A percentile compares a stretch with the other conserved stretches of the same genome.
These are phyloP conservation scores for Aspergillus fumigatiaffinis DNA, from an alignment of 2,329 filamentous ascomycete genomes.

Conservation along the genomic window DNA sequence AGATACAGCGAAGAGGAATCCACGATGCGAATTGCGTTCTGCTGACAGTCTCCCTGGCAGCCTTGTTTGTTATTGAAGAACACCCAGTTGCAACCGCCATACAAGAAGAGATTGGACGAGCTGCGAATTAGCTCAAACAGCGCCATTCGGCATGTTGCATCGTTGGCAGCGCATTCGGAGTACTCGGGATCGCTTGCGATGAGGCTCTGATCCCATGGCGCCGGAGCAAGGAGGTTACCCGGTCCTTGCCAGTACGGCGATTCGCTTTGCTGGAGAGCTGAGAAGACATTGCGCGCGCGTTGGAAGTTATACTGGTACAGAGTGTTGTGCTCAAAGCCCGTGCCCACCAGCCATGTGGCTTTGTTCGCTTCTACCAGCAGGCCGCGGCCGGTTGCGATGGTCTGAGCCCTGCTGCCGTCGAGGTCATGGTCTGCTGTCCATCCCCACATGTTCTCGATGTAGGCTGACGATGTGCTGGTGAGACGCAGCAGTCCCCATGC, in stretches of 20 bases:
- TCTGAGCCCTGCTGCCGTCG: constrained; percentile 31
- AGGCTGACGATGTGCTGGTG: constrained; percentile 42
- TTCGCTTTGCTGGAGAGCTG: constrained; percentile 32
- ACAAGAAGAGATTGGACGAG: constrained; percentile 34
- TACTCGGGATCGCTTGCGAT: constrained; percentile 23
- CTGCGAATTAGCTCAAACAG: constrained; percentile 26
- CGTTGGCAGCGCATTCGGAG: constrained; percentile 24
- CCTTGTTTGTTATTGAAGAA: constrained; percentile 36
- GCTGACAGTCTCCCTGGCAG: constrained; percentile 36
- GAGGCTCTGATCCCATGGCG: constrained; percentile 22
- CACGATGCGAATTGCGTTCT: constrained; percentile 29
- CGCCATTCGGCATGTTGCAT: constrained; percentile 36
- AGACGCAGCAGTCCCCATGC: constrained; percentile 51
- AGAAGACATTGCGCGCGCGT: constrained; percentile 40
- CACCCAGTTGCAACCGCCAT: constrained; percentile 37
- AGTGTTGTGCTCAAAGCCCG: constrained; percentile 45
- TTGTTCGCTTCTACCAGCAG: constrained; percentile 39
- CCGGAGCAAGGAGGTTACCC: constrained; percentile 28
- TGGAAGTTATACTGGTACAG: constrained; percentile 49
- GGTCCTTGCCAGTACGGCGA: constrained; percentile 32
- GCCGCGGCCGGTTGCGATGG: constrained; percentile 39
- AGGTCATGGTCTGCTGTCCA: constrained; percentile 50
- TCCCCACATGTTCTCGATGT: constrained; percentile 52
- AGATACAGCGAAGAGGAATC: constrained; percentile 24
- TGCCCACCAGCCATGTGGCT: constrained; percentile 45